These are phyloP conservation scores for Amylostereum chailletii DNA, from an alignment of 1,284 basidiomycete genomes.

Conservation along the genomic window DNA sequence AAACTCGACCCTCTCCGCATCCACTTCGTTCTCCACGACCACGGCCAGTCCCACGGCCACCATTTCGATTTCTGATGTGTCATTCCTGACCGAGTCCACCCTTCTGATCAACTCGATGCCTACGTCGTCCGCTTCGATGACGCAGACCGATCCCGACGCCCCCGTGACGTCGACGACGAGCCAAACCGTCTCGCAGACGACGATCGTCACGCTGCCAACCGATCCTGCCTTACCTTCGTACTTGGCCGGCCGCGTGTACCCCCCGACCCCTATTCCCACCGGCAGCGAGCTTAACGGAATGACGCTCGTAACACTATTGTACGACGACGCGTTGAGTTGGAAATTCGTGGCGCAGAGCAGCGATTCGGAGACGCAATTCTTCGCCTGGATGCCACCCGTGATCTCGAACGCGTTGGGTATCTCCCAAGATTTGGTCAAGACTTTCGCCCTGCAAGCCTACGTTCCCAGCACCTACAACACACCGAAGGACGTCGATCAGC, in stretches of 20 bases:
- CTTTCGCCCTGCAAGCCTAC: constrained; percentile 52
- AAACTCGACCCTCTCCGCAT: constrained; percentile 3
- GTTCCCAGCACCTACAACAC: constrained; percentile 42
- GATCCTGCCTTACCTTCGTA: constrained; percentile 11
- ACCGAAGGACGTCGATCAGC: constrained; percentile 31
- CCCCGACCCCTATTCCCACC: constrained; percentile 21
- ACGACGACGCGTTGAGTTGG: constrained; percentile 53
- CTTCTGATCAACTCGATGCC: constrained; percentile 37
- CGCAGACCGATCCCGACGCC: constrained; percentile 41
- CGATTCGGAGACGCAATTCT: constrained; percentile 51
- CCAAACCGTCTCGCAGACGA: constrained; percentile 3
- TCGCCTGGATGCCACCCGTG: constrained; percentile 46
- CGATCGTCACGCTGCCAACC: constrained; percentile 38
- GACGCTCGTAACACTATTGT: constrained; percentile 48
- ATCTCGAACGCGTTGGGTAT: constrained; percentile 41
- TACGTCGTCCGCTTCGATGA: constrained; percentile 15
- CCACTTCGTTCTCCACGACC: constrained; percentile 8
- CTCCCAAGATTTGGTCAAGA: constrained; percentile 30
- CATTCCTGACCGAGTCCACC: constrained; percentile 31
- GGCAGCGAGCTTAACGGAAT: constrained; percentile 26
- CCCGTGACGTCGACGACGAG: constrained; percentile 29
- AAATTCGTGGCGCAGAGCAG: constrained; percentile 42
- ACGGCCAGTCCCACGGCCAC: constrained; percentile 17
- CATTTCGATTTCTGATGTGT: constrained; percentile 18
- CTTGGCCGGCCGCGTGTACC: constrained; percentile 53